Conservation (phyloP, 2,329 filamentous ascomycete genomes). For the Phyllosticta citrichinensis region DNA sequence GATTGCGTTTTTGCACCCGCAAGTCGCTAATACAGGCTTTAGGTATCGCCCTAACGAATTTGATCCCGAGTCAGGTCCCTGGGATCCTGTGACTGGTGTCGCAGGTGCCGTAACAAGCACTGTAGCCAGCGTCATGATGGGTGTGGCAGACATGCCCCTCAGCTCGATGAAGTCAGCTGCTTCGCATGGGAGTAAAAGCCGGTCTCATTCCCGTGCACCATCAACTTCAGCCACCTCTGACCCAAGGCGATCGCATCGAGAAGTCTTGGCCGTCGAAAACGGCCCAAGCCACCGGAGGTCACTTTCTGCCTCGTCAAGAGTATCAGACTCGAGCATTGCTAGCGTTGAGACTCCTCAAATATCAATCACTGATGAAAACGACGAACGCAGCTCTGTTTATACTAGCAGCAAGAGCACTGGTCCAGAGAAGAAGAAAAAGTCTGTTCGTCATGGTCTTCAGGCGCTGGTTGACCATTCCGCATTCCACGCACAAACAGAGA, state of each 20-base stretch:
- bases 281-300: not conserved
- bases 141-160: slow-evolving; percentile 60
- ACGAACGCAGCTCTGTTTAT: not conserved
- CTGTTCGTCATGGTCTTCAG: not conserved
- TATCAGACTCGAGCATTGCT: not conserved
- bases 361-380: not conserved
- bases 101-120: slow-evolving; percentile 73
- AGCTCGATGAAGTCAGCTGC: not conserved
- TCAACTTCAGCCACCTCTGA: not conserved
- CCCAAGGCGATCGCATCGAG: not conserved
- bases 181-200: not conserved
- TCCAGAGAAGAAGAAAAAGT: not conserved
- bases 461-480: not conserved
- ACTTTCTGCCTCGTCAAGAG: not conserved
- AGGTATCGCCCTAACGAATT: slow-evolving; percentile 30
- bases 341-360: not conserved
- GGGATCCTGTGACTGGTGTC: slow-evolving; percentile 38
- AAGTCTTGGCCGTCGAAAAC: not conserved
- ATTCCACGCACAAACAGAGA: not conserved
- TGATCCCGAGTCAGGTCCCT: slow-evolving; percentile 29
- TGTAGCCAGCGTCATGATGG: slow-evolving; percentile 70
- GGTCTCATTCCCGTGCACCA: not conserved
- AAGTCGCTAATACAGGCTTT: not conserved
- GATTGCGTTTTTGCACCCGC: not conserved
- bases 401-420: not conserved